These are phyloP conservation scores for Orbilia blumenaviensis DNA, from an alignment of 2,329 filamentous ascomycete species.

Conservation along the genomic window DNA sequence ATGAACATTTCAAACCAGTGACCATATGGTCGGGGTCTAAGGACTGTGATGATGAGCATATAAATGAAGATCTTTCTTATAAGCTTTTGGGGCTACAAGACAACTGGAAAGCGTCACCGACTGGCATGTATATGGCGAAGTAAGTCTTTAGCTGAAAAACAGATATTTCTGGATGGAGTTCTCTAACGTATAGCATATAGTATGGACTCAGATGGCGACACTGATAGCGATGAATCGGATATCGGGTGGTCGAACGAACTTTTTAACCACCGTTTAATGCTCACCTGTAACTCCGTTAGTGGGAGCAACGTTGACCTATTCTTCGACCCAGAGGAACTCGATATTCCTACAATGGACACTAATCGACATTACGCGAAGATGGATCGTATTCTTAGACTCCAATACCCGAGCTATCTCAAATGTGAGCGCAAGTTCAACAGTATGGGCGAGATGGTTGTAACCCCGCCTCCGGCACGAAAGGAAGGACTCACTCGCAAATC, in stretches of 20 bases:
- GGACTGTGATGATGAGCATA: constrained; percentile 12
- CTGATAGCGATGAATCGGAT: constrained; percentile 6
- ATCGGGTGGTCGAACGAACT: constrained; percentile 28
- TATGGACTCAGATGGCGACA: background rate
- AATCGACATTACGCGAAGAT: constrained; percentile 29
- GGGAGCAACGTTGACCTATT: constrained; percentile 35
- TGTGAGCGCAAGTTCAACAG: constrained; percentile 22
- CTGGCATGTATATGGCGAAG: constrained; percentile 10
- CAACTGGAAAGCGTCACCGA: constrained; percentile 19
- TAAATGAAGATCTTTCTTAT: constrained; percentile 31
- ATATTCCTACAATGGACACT: constrained; percentile 28
- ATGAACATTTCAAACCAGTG: background rate
- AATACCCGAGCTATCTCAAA: constrained; percentile 22
- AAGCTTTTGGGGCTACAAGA: constrained; percentile 17
- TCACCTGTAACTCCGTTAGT: constrained; percentile 46
- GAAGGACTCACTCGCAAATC: constrained; percentile 9
- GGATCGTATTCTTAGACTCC: background rate
- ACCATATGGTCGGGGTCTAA: constrained; percentile 16
- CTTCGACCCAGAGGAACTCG: constrained; percentile 42
- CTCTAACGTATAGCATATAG: background rate
- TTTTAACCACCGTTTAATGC: constrained; percentile 31
- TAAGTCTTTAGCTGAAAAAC: background rate
- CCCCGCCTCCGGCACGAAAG: constrained; percentile 1
- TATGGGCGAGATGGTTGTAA: constrained; percentile 21
- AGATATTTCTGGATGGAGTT: background rate